phyloP scores from a whole-genome alignment of 306 rosid species.

The Prunus persica region DNA sequence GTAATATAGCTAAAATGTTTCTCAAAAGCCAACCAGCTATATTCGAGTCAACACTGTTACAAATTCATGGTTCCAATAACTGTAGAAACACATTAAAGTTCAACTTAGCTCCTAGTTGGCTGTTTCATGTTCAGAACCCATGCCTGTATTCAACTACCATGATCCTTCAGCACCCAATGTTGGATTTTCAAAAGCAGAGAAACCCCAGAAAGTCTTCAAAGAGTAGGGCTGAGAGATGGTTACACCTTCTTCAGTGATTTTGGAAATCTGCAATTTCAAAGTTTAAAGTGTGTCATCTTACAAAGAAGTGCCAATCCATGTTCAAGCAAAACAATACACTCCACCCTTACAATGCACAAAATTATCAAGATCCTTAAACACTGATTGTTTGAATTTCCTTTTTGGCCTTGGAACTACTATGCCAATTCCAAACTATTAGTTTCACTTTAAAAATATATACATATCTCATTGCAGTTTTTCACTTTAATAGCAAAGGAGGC shows the following conservation, averaged over 20 bases:
- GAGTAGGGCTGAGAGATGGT: constrained; percentile 66
- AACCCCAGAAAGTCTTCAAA: constrained; percentile 85
- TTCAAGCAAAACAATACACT: not conserved
- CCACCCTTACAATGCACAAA: too few relatives aligned
- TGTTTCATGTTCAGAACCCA: not conserved
- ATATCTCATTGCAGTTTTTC: too few relatives aligned
- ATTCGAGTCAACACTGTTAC: not conserved
- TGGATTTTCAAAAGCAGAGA: constrained; percentile 72
- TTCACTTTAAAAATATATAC: too few relatives aligned
- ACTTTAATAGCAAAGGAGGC: too few relatives aligned
- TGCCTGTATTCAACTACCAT: constrained; percentile 46
- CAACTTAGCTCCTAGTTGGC: constrained; percentile 3
- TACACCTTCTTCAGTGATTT: constrained; percentile 70
- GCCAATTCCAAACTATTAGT: too few relatives aligned
- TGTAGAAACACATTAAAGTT: constrained; percentile 9
- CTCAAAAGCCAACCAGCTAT: constrained; percentile 3
- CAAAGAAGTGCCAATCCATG: not conserved
- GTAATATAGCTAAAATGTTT: not conserved
- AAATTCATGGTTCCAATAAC: constrained; percentile 4
- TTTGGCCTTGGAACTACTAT: too few relatives aligned
- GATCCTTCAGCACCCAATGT: constrained; percentile 85
- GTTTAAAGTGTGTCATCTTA: constrained; percentile 3
- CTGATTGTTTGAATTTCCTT: too few relatives aligned
- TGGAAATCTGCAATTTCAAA: constrained; percentile 67
- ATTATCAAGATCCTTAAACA: too few relatives aligned